phyloP scores from a whole-genome alignment of 768 basidiomycete genomes.

The Clathrus columnatus region DNA sequence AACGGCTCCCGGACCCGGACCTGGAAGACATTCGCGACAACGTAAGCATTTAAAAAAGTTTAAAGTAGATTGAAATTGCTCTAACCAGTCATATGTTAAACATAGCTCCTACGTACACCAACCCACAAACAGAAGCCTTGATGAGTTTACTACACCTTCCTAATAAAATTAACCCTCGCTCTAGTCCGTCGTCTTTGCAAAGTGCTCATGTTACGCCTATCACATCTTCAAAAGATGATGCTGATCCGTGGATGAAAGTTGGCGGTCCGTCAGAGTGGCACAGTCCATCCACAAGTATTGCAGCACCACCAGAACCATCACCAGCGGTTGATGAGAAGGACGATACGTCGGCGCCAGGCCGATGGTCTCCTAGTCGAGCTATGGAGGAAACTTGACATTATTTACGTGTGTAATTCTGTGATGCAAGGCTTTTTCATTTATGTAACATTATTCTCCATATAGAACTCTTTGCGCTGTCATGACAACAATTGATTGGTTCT shows the following conservation, averaged over 20 bases:
- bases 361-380: conserved; percentile 8
- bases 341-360: background rate
- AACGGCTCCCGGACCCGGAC: conserved; percentile 52
- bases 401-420: too few species aligned
- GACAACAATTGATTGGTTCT: too few species aligned
- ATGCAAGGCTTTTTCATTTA: too few species aligned
- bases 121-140: conserved; percentile 85
- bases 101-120: conserved; percentile 68
- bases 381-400: too few species aligned
- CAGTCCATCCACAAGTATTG: background rate
- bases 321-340: background rate
- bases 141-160: conserved; percentile 69
- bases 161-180: conserved; percentile 50
- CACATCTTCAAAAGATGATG: background rate
- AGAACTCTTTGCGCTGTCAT: too few species aligned
- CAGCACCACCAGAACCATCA: background rate
- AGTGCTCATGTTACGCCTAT: background rate
- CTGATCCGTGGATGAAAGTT: background rate
- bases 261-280: background rate
- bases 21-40: conserved; percentile 26
- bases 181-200: background rate
- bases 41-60: conserved; percentile 24
- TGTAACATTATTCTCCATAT: too few species aligned
- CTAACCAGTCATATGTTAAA: background rate
- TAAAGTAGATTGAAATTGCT: conserved; percentile 5